These are phyloP conservation scores for Syncephalis fuscata DNA, from an alignment of 371 early-diverging fungal genomes.

Conservation along the genomic window DNA sequence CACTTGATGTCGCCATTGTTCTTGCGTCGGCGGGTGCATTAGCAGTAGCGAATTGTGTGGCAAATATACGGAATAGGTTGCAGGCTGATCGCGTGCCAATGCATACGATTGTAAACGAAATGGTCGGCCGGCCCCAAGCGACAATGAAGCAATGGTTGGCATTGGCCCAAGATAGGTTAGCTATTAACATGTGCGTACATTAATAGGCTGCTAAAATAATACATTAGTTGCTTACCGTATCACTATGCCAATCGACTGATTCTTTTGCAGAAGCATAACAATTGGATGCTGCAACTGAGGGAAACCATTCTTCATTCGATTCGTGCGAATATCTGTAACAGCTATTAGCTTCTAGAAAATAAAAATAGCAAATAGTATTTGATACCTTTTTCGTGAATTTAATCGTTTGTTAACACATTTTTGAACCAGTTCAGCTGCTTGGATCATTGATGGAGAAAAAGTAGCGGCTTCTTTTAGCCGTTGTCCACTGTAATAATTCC, in stretches of 20 bases:
- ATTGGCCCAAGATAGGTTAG: conserved; percentile 32
- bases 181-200: background rate
- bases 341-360: background rate
- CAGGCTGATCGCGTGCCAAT: conserved; percentile 7
- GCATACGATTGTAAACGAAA: conserved; percentile 30
- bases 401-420: background rate
- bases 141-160: conserved; percentile 29
- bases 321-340: conserved; percentile 12
- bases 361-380: no score
- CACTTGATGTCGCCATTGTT: no score
- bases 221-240: background rate
- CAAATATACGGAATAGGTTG: conserved; percentile 4
- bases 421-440: background rate
- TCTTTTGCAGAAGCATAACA: conserved; percentile 10
- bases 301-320: conserved; percentile 14
- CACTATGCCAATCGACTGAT: no score
- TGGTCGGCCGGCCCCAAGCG: conserved; percentile 30
- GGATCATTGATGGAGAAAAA: background rate
- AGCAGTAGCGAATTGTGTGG: conserved; percentile 39
- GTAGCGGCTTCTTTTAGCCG: background rate
- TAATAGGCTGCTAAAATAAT: background rate
- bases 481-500: background rate
- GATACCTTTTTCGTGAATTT: background rate
- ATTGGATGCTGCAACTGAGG: conserved; percentile 21
- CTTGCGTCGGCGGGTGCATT: conserved; percentile 29